phyloP scores from a whole-genome alignment of 768 basidiomycete genomes.

The Phylloporus sp. region DNA sequence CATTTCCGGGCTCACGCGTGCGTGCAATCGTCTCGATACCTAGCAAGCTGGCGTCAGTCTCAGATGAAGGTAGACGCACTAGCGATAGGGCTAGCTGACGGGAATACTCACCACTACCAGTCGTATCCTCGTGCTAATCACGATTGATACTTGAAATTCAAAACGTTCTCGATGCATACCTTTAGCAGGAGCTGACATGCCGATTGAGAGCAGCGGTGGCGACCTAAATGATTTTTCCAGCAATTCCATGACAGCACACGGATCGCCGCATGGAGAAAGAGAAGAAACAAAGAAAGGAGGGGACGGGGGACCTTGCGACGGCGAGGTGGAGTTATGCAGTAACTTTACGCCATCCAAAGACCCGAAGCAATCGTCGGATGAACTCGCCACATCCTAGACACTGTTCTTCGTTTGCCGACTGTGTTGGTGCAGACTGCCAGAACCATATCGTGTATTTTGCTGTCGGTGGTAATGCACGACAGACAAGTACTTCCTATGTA shows the following conservation, averaged over 20 bases:
- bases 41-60: slow-evolving; percentile 15
- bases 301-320: no score
- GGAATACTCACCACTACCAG: slow-evolving; percentile 54
- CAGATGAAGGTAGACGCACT: background rate
- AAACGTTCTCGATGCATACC: slow-evolving; percentile 50
- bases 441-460: no score
- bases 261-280: no score
- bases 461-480: no score
- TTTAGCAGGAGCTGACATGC: slow-evolving; percentile 69
- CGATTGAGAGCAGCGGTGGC: slow-evolving; percentile 63
- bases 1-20: slow-evolving; percentile 51
- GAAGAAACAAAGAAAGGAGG: no score
- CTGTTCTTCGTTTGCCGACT: no score
- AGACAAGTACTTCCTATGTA: no score
- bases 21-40: slow-evolving; percentile 58
- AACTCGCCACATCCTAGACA: no score
- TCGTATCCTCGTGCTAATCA: slow-evolving; percentile 74
- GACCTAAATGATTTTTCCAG: slow-evolving; percentile 69
- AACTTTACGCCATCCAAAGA: no score
- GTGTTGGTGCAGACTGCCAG: no score
- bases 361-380: no score
- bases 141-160: slow-evolving; percentile 42
- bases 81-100: background rate
- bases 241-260: slow-evolving; percentile 55
- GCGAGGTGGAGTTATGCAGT: no score